Percentiles rank a stretch among this genome's conserved stretches.
These are phyloP conservation scores for Talaromyces pinophilus DNA, from an alignment of 2,329 filamentous ascomycete species.

Conservation along the genomic window DNA sequence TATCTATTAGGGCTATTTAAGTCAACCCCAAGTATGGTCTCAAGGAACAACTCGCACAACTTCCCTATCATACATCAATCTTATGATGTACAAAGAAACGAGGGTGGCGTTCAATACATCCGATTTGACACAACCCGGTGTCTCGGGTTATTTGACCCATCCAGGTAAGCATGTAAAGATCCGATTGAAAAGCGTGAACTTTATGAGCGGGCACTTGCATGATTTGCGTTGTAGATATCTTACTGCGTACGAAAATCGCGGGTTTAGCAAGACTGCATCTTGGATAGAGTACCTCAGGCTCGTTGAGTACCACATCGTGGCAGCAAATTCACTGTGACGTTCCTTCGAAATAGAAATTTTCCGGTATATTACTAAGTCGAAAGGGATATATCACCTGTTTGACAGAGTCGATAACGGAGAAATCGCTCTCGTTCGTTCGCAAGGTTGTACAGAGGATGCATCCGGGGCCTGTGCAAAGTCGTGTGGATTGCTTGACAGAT, in stretches of 20 bases:
- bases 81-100: no score
- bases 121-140: no score
- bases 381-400: not conserved
- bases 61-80: no score
- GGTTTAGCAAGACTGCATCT: not conserved
- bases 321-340: not conserved
- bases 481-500: not conserved
- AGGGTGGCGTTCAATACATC: no score
- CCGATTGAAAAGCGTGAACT: no score
- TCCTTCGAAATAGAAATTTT: not conserved
- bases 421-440: not conserved
- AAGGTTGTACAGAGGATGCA: not conserved
- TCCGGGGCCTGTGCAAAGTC: not conserved
- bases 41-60: no score
- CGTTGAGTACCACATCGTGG: not conserved
- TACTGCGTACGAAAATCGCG: not conserved
- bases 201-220: no score
- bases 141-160: no score
- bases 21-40: not conserved
- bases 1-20: not conserved
- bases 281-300: not conserved
- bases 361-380: not conserved
- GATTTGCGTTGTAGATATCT: no score
- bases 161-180: no score
- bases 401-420: not conserved